These are phyloP conservation scores for Pseudonectria foliicola DNA, from an alignment of 2,329 filamentous ascomycete species.

Conservation along the genomic window DNA sequence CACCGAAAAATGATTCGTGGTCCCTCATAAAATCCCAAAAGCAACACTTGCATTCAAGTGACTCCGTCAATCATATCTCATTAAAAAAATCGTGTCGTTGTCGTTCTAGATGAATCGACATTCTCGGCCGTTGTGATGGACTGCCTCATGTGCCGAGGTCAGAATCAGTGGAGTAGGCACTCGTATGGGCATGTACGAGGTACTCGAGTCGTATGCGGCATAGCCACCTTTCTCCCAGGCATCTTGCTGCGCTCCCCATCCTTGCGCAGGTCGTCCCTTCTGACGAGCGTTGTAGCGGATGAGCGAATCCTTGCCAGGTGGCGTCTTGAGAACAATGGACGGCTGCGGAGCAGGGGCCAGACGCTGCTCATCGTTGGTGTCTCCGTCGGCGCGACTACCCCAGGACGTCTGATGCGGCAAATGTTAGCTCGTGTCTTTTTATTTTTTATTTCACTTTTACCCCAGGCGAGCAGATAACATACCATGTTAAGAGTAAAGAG, in stretches of 20 bases:
- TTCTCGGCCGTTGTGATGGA: too few species aligned
- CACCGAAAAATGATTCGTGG: too few species aligned
- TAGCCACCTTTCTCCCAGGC: slow-evolving; percentile 27
- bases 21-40: too few species aligned
- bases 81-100: too few species aligned
- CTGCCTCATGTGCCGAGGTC: background rate
- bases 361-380: slow-evolving; percentile 70
- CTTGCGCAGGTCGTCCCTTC: slow-evolving; percentile 28
- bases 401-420: slow-evolving; percentile 66
- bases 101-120: too few species aligned
- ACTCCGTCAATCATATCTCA: too few species aligned
- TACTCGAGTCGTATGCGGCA: slow-evolving; percentile 30
- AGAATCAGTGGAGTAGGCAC: slow-evolving; percentile 18
- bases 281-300: slow-evolving; percentile 40
- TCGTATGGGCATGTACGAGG: slow-evolving; percentile 27
- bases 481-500: slow-evolving; percentile 77
- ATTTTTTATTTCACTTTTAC: background rate
- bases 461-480: slow-evolving; percentile 33
- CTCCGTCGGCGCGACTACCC: slow-evolving; percentile 89
- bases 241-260: slow-evolving; percentile 13
- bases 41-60: too few species aligned
- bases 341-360: slow-evolving; percentile 46
- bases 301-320: slow-evolving; percentile 35
- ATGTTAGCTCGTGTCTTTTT: too few species aligned
- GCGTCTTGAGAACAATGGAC: slow-evolving; percentile 35